Base-by-base conservation (phyloP, 345 rosid genomes). In the Salix purpurea region DNA sequence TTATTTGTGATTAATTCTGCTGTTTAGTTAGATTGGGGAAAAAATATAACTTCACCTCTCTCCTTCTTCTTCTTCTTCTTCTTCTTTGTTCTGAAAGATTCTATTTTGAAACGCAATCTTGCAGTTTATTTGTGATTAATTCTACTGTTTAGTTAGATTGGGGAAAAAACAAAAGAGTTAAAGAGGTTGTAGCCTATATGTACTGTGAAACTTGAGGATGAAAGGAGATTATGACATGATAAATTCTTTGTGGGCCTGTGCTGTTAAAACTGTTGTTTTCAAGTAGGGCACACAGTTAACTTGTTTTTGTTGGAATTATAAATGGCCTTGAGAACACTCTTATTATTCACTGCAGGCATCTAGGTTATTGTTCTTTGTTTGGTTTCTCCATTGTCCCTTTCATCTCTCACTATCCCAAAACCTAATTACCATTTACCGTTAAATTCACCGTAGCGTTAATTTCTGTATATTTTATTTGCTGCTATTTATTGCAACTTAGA, bases 261-360 rank as follows among this genome's bases (percentile, higher is more conserved):
- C 85, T 77, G 92, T 88, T 72, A 90, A 86, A 92, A 84, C 84
- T 86, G 89, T 84, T 77, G 65, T 80, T 77, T 34, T 85, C 89
- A 85, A 84, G 84, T 70, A 70, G 70, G 83, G 77, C 60, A 77
- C 64, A 69, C 56, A 80, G 81, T 76, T 83, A 66, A 73, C 64
- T 69, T 81, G 74, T 65, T 78, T 73, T 85, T 80, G 84, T 83
- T 84, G 82, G 77, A 82, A 79, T 71, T 80, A 77, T 76, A 85
- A 86, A 84, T 85, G 78, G 77, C 73, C 82, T 77, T 74, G 76
- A 76, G 84, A 83, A 44, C 74, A 58, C 71, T 77, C 74, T 69
- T 77, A 54, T 79, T 70, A 69, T 68, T 71, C 74, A 32, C 78
- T 74, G 71, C 74, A 42, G 75, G 79, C 75, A 81, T 83, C 85